phyloP scores from a whole-genome alignment of 371 early-diverging fungal species.

The Nosema granulosis region DNA sequence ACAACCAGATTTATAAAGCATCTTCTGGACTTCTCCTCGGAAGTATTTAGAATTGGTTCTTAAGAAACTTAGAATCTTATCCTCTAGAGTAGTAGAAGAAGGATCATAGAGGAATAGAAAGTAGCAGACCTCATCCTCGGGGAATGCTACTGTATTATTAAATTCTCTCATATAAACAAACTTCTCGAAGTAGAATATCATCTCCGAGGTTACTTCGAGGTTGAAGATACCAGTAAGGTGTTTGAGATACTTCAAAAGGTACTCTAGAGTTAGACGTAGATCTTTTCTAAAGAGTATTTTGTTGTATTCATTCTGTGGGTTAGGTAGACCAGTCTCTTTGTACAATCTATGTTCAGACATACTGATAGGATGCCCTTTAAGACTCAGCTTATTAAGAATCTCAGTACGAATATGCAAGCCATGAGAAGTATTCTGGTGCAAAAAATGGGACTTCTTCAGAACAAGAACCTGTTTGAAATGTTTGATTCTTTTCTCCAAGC shows the following conservation, averaged over 20 bases:
- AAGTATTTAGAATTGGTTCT: no score
- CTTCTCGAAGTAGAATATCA: conserved; percentile 6
- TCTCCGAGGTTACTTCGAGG: background rate
- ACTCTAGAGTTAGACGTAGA: background rate
- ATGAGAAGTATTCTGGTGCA: no score
- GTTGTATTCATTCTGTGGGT: conserved; percentile 9
- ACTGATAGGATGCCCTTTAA: background rate
- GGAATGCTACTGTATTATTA: background rate
- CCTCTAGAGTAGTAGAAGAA: no score
- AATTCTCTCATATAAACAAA: background rate
- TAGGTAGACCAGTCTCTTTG: background rate
- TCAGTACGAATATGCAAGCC: no score
- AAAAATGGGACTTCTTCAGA: background rate
- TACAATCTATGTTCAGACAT: background rate
- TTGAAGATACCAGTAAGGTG: background rate
- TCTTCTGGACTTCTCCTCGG: no score
- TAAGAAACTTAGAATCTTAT: no score
- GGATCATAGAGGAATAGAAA: conserved; percentile 10
- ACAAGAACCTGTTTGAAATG: background rate
- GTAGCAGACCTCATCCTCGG: conserved; percentile 10
- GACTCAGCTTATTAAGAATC: no score
- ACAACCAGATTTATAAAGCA: no score
- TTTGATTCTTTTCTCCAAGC: background rate
- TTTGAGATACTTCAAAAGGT: conserved; percentile 2
- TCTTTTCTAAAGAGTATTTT: conserved; percentile 4